Base-by-base conservation (phyloP, 1,284 basidiomycete species). In the Papiliotrema fonsecae region DNA sequence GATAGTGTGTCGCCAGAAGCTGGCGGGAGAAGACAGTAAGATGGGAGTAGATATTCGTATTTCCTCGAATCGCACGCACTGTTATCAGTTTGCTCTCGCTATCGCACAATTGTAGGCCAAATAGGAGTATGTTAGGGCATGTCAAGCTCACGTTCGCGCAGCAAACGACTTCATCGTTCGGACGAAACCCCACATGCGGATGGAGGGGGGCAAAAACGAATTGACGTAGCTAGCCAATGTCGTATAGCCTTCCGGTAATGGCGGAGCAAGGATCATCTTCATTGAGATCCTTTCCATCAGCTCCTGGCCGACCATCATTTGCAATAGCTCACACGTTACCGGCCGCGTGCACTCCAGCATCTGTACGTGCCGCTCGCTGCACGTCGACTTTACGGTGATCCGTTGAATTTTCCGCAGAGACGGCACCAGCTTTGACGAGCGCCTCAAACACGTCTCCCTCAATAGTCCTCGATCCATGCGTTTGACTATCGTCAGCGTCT, bases 1-100 rank as follows among this genome's bases (percentile, higher is more conserved):
- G 79, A 75, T 31, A 90, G 77, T 4, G 80, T 78, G 40, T 84
- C 83, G 19, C 77, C 80, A 1, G 89, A 87, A 65, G 86, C 87
- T 2, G 96, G 92, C 2, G 94, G 93, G 18, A 98, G 79, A 51
- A 98, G 82, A 41, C 94, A 81, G 72, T 97, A 97, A 1, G 90
- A 87, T 0, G 96, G 96, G 59, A 99, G 85, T 72, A 90, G 88
- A 72, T 98, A 98, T 41, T 94, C 94, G 76, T 98, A 98, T 74
- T 90, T 88, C 51, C 94, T 81, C 57, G 90, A 93, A 70, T 97
- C 93, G 73, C 91, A 94, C 1, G 82, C 78, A 47, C 88, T 91
- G 27, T 6, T 10, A 24, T 51, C 22, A 43, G 35, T n/a, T 1
- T 34, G 45, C 42, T 32, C 18, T 13, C 2, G n/a, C 19, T 32